These are phyloP conservation scores for Myxozyma sirexii DNA, from an alignment of 805 yeast species.

Conservation along the genomic window DNA sequence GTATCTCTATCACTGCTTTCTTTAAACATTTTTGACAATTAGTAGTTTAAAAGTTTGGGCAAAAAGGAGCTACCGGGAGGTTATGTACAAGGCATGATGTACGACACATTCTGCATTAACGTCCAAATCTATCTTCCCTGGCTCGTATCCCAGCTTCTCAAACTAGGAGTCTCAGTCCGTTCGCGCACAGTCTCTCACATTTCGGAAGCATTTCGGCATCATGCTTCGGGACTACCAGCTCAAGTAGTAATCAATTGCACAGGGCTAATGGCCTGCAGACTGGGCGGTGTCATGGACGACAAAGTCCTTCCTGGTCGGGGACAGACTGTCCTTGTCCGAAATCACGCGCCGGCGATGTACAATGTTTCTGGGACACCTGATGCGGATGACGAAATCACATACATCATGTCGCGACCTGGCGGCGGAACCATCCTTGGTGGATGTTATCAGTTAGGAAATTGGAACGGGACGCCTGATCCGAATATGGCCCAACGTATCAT, in stretches of 20 bases:
- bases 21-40: neutral
- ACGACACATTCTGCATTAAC: conserved; percentile 60
- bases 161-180: conserved; percentile 53
- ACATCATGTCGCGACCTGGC: conserved; percentile 45
- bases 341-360: conserved; percentile 33
- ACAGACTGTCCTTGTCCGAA: conserved; percentile 68
- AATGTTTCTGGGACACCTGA: conserved; percentile 23
- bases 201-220: conserved; percentile 53
- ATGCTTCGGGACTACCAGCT: conserved; percentile 43
- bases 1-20: neutral
- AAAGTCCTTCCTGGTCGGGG: conserved; percentile 75
- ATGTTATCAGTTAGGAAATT: conserved; percentile 62
- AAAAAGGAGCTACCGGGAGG: conserved; percentile 53
- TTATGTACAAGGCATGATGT: conserved; percentile 55
- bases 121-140: conserved; percentile 60
- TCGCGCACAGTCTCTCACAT: conserved; percentile 48
- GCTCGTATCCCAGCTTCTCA: conserved; percentile 51
- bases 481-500: conserved; percentile 64
- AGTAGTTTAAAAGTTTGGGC: conserved; percentile 39
- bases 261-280: conserved; percentile 65
- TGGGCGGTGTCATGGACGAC: conserved; percentile 68
- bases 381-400: conserved; percentile 33
- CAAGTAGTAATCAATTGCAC: conserved; percentile 69
- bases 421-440: conserved; percentile 79
- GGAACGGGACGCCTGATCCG: conserved; percentile 61